Base-by-base conservation (phyloP, 768 basidiomycete species). In the Phaeotremella fagi region DNA sequence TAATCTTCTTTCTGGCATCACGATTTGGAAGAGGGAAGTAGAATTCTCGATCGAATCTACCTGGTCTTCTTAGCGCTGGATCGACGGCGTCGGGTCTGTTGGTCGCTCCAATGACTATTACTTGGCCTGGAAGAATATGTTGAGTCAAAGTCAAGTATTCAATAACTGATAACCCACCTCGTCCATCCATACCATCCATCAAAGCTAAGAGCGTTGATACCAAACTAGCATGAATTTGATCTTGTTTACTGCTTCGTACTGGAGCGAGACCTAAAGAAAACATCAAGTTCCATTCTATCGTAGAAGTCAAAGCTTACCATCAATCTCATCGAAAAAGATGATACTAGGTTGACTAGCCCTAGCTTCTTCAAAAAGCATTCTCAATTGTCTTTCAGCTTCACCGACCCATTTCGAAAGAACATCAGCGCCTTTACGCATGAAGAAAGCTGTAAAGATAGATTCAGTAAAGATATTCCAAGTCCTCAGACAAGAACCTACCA, bases 321-420 rank as follows among this genome's bases (percentile, higher is more conserved):
- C 95, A 62, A 99, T 98, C 77, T 99, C 95, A 70, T 99, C 95
- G 72, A 99, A 98, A 78, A 99, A 99, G 69, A 99, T 98, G 75
- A 98, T 98, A 60, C 85, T 87, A 0, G 95, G 94, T 66, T 97
- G 94, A 47, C 83, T 86, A 48, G 85, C 84, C 45, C 84, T 82
- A 0, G 95, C 95, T 78, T 98, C 94, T 60, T 98, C 94, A 72
- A 99, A 99, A 14, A 98, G 79, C 35, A 97, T 80, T 1, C 95
- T 83, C 2, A 99, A 80, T 72, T 97, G 94, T 1, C 95, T 84
- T 70, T 98, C 95, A 4, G 95, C 94, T 76, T 99, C 95, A 48
- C 95, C 95, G 12, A 99, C 95, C 94, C 94, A 99, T 77, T 99
- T 99, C 5, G 90, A 92, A 25, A 98, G 80, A 61, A 88, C 89